Evolutionary conservation across 2,329 filamentous ascomycete genomes (phyloP).

Genomic region (Ophiostoma piceae): DNA sequence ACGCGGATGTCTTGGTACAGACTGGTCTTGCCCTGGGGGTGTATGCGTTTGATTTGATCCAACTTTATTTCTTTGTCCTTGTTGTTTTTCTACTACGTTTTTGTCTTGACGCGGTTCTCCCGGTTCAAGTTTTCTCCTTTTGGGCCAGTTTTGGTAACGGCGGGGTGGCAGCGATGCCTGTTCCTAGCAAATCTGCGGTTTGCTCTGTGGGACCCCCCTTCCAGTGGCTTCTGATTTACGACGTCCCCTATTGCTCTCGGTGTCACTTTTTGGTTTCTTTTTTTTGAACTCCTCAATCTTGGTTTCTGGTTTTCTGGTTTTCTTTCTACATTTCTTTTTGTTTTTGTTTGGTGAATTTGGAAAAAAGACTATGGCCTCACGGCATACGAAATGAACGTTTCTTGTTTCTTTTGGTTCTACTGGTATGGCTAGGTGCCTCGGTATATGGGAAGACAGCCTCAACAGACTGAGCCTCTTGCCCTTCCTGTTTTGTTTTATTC

Average conservation of each 20-base stretch:
- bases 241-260: not conserved
- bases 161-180: constrained; percentile 23
- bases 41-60: not conserved
- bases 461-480: not conserved
- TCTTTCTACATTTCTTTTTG: constrained; percentile 12
- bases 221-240: not conserved
- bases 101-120: not conserved
- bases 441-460: not conserved
- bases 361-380: constrained; percentile 28
- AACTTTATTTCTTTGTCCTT: not conserved
- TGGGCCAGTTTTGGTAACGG: constrained; percentile 6
- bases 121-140: constrained; percentile 14
- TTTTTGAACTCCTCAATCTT: not conserved
- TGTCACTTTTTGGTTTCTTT: not conserved
- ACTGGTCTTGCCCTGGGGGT: not conserved
- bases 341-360: constrained; percentile 17
- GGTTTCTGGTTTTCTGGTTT: not conserved
- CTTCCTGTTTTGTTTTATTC: not conserved
- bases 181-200: constrained; percentile 7
- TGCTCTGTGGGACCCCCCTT: constrained; percentile 5
- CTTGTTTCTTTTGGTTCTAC: constrained; percentile 10
- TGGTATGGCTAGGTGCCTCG: not conserved
- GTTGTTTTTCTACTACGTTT: not conserved
- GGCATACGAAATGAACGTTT: constrained; percentile 25
- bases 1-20: not conserved